A percentile compares a stretch with the other conserved stretches of the same genome.
phyloP scores from a whole-genome alignment of 257 asterid species.

The Rauvolfia tetraphylla region DNA sequence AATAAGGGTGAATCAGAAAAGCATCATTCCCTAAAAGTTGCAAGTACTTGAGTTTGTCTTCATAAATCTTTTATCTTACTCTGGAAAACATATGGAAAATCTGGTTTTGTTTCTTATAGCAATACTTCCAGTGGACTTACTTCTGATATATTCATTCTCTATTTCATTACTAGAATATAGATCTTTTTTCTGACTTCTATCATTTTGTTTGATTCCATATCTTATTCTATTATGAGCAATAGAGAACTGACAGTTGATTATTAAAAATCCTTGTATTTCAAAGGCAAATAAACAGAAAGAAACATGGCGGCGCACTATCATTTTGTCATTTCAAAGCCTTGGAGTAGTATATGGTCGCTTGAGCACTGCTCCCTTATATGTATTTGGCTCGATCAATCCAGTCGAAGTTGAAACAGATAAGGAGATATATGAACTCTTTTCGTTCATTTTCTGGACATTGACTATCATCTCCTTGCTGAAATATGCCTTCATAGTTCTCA shows the following conservation, averaged over 20 bases:
- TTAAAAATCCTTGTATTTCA: not conserved
- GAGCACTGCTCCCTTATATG: conserved; percentile 88
- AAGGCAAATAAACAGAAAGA: conserved; percentile 35
- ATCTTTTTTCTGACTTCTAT: not conserved
- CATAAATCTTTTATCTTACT: not conserved
- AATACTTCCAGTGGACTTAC: not conserved
- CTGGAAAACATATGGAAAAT: not conserved
- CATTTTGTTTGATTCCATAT: not conserved
- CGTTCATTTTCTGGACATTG: conserved; percentile 83
- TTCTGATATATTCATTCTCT: not conserved
- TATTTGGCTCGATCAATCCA: conserved; percentile 62
- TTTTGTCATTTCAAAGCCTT: conserved; percentile 86
- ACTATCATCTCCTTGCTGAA: conserved; percentile 78
- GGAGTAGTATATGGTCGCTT: conserved; percentile 89
- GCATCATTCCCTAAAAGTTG: not conserved
- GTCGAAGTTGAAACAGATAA: conserved; percentile 43
- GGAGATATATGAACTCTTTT: conserved; percentile 73
- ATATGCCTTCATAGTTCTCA: conserved; percentile 63
- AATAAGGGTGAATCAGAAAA: conserved; percentile 7
- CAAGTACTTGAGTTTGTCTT: not conserved
- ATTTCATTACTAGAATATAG: not conserved
- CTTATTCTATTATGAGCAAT: not conserved
- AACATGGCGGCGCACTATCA: conserved; percentile 51
- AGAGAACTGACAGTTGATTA: not conserved
- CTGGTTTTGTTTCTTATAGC: not conserved